Evolutionary conservation across 169 alveolate genomes (phyloP).

Genomic region (Theileria parva): DNA sequence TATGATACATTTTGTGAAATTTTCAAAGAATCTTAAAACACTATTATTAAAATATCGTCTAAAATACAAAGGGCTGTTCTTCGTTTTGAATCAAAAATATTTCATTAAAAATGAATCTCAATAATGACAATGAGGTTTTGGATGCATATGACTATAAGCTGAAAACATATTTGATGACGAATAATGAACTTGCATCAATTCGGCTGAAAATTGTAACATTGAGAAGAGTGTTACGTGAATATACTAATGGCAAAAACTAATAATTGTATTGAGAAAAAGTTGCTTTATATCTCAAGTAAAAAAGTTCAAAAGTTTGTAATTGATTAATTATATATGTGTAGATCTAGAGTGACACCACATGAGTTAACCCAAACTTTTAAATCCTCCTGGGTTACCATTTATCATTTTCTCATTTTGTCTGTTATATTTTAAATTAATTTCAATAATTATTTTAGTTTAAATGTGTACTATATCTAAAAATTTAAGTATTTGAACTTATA

Average conservation of each 20-base stretch:
- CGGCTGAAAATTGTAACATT: background rate
- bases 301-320: background rate
- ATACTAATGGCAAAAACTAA: background rate
- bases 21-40: background rate
- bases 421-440: background rate
- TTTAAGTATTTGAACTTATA: background rate
- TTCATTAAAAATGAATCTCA: background rate
- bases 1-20: background rate
- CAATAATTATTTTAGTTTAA: conserved; percentile 9
- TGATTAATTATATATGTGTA: background rate
- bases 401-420: background rate
- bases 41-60: background rate
- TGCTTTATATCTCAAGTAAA: background rate
- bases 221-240: background rate
- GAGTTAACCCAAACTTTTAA: conserved; percentile 8
- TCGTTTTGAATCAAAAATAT: background rate
- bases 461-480: background rate
- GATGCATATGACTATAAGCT: background rate
- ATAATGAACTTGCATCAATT: background rate
- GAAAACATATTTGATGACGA: background rate
- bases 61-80: background rate
- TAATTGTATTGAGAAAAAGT: background rate
- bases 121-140: background rate
- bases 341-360: conserved; percentile 11
- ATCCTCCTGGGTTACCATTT: background rate